Percentiles rank a stretch among this genome's conserved stretches.
Conservation (phyloP, 495 filamentous ascomycete genomes). For the Penicillium psychrofluorescens region DNA sequence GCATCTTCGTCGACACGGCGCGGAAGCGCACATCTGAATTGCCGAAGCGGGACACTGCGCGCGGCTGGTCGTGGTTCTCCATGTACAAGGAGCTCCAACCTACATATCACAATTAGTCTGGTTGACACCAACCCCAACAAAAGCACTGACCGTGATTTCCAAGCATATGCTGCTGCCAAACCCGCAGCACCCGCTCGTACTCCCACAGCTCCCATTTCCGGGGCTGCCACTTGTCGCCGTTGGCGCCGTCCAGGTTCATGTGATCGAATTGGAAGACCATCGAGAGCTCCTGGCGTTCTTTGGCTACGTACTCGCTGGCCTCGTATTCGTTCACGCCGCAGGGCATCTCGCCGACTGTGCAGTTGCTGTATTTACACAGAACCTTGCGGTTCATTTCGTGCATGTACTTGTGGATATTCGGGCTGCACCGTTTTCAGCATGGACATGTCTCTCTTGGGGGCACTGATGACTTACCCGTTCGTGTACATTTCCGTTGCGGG, state of each 20-base stretch:
- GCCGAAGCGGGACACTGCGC: constrained; percentile 48
- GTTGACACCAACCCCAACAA: neutral
- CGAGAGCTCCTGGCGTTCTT: constrained; percentile 44
- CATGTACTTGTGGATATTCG: constrained; percentile 54
- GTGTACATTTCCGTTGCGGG: constrained; percentile 41
- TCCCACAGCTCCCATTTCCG: constrained; percentile 35
- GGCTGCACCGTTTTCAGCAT: constrained; percentile 11
- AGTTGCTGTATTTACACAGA: constrained; percentile 48
- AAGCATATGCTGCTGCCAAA: constrained; percentile 50
- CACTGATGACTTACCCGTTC: constrained; percentile 29
- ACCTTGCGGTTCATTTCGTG: constrained; percentile 51
- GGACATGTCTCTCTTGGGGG: neutral
- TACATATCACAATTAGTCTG: neutral
- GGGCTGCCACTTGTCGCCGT: constrained; percentile 9
- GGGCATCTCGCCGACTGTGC: constrained; percentile 63
- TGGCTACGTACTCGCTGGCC: constrained; percentile 42
- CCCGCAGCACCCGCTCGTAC: constrained; percentile 40
- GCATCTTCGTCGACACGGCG: constrained; percentile 43
- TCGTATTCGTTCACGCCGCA: constrained; percentile 40
- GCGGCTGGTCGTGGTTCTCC: constrained; percentile 59
- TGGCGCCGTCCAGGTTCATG: constrained; percentile 10
- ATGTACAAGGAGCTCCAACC: constrained; percentile 57
- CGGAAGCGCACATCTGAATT: constrained; percentile 31
- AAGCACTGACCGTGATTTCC: constrained; percentile 7
- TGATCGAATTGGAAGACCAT: constrained; percentile 63